Conservation (phyloP, 257 asterid genomes). For the Nicotiana undulata region DNA sequence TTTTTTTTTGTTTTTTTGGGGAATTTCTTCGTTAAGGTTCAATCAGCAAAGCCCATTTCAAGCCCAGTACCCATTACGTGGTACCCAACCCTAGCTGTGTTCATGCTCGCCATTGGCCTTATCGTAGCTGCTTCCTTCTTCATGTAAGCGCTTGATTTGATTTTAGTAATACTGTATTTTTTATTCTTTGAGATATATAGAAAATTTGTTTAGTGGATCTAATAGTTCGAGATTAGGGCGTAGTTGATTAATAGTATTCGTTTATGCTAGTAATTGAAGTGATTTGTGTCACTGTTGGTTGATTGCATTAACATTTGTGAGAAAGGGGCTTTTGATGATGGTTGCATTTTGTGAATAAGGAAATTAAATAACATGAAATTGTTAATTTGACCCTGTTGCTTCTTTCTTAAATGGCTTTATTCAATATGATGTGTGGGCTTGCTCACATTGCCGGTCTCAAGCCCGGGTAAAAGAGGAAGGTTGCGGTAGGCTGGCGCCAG, state of each 20-base stretch:
- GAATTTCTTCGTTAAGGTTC: slow-evolving; percentile 28
- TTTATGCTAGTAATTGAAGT: no score
- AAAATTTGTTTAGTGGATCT: neutral
- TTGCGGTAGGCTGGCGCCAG: no score
- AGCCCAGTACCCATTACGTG: slow-evolving; percentile 86
- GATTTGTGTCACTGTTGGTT: no score
- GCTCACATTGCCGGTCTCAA: no score
- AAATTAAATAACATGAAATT: neutral
- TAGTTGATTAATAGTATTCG: no score
- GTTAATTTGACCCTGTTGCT: neutral
- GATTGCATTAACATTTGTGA: no score
- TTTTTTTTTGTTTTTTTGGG: neutral
- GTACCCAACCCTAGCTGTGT: slow-evolving; percentile 77
- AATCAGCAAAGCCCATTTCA: slow-evolving; percentile 71
- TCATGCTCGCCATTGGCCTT: slow-evolving; percentile 84
- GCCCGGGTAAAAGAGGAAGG: no score
- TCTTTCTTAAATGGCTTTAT: no score
- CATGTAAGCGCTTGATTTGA: slow-evolving; percentile 44
- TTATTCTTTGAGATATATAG: neutral
- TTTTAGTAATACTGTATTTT: neutral
- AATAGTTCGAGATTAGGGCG: neutral
- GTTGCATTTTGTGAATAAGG: neutral
- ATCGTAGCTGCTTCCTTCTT: slow-evolving; percentile 75
- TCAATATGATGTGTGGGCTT: no score
- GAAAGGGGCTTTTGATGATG: neutral